Evolutionary conservation across 345 rosid species (phyloP), one percentile per base, ranked within the genome.

Genomic region (Arabidopsis thaliana): DNA sequence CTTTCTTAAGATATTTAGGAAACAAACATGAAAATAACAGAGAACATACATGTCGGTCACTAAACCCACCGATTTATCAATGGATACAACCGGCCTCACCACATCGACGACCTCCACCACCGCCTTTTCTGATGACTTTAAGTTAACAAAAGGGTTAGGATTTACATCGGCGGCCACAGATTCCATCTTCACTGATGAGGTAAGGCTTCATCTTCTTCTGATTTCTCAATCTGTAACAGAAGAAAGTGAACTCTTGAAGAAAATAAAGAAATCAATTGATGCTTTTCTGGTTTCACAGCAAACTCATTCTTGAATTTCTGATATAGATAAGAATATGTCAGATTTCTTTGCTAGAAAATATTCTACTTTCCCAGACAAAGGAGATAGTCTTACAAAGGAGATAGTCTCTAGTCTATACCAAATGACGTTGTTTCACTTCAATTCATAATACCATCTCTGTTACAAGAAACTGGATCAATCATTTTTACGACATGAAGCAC

Each of bases 11-110:
- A 7, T 7, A n/a, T 28, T 25, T 16, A 60, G 60, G 44, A 72
- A 72, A 62, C n/a, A 72, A 62, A 72, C 59, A 59, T 71, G 34
- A 71, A 61, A 51, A 49, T 25, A 50, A 71, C 38, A 49, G 59
- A 49, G 41, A 71, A 60, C 50, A 20, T 9, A 25, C 68, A 11
- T 24, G 52, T 7, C 14, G 12, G 12, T 40, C 4, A 2, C 49
- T 44, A 41, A 56, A 11, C 63, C 32, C 28, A 45, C 30, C 1
- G 1, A 33, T 7, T 33, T 33, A n/a, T n/a, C 12, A n/a, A 34
- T 8, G 13, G 2, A 12, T 34, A 48, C 9, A 8, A 36, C 46
- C 59, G 38, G n/a, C 60, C 60, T 34, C 7, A 34, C 42, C 42
- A n/a, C 4, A 6, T 58, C 44, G 28, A 56, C 20, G 14, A 36